A percentile compares a stretch with the other conserved stretches of the same genome.
Conservation (phyloP, 345 rosid genomes). For the Populus alba region DNA sequence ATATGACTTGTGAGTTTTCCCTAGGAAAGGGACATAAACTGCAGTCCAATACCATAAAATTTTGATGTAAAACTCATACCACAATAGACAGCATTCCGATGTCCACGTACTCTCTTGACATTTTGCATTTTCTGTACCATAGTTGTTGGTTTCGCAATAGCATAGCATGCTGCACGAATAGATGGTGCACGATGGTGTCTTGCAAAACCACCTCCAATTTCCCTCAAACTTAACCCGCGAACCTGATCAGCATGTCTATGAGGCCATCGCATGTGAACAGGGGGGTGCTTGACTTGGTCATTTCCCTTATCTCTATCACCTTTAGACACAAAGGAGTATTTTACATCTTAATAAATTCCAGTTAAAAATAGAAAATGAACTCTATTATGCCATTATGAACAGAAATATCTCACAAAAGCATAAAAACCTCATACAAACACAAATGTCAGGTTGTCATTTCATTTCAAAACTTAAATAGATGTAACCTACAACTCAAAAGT, state of each 20-base stretch:
- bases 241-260: constrained; percentile 89
- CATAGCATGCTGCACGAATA: constrained; percentile 86
- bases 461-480: constrained; percentile 13
- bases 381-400: not conserved
- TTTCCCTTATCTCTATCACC: constrained; percentile 47
- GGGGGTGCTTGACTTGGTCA: constrained; percentile 45
- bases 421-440: not conserved
- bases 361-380: not conserved
- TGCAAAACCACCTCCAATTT: constrained; percentile 96
- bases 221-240: constrained; percentile 82
- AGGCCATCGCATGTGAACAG: constrained; percentile 91
- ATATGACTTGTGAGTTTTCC: not conserved
- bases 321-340: constrained; percentile 26
- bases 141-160: constrained; percentile 86
- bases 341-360: not conserved
- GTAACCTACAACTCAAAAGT: constrained; percentile 75
- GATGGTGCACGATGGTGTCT: constrained; percentile 97
- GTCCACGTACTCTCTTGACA: constrained; percentile 85
- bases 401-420: not conserved
- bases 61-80: constrained; percentile 46
- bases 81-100: constrained; percentile 96
- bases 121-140: constrained; percentile 98
- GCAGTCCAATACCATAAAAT: constrained; percentile 1
- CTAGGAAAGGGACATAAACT: not conserved
- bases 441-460: constrained; percentile 11